Percentiles rank a stretch among this genome's conserved stretches.
Evolutionary conservation across 2,329 filamentous ascomycete genomes (phyloP).

Genomic region (Ophiosphaerella herpotricha): DNA sequence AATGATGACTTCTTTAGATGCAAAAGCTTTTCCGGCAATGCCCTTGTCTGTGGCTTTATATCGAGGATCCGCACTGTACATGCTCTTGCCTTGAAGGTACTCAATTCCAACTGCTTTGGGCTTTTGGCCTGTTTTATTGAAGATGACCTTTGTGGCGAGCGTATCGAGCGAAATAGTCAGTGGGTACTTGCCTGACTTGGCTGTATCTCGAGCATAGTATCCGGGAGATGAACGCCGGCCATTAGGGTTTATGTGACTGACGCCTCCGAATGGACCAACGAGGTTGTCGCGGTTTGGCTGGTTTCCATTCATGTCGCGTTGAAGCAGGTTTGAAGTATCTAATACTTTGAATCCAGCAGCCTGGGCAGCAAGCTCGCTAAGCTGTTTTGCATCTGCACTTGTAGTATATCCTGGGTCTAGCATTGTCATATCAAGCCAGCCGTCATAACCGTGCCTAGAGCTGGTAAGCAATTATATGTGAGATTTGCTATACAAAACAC

Average conservation of each 20-base stretch:
- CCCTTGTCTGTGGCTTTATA: conserved; percentile 26
- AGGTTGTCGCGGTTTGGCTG: conserved; percentile 21
- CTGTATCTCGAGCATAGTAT: conserved; percentile 54
- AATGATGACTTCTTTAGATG: conserved; percentile 38
- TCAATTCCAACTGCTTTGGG: conserved; percentile 52
- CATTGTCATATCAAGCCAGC: conserved; percentile 35
- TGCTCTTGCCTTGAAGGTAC: conserved; percentile 47
- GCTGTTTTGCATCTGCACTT: conserved; percentile 20
- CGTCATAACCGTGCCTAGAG: conserved; percentile 12
- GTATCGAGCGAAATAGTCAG: conserved; percentile 42
- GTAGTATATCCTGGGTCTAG: conserved; percentile 25
- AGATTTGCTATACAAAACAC: too few relatives aligned
- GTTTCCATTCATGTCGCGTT: conserved; percentile 27
- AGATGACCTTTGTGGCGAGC: conserved; percentile 50
- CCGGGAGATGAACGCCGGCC: conserved; percentile 30
- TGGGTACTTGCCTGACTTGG: conserved; percentile 47
- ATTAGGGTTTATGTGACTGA: conserved; percentile 31
- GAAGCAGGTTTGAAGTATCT: conserved; percentile 15
- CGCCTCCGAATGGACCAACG: conserved; percentile 29
- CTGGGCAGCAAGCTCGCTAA: conserved; percentile 17
- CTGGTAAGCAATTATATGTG: too few relatives aligned
- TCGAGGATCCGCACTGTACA: conserved; percentile 53
- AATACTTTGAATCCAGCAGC: conserved; percentile 16
- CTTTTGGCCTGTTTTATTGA: conserved; percentile 35
- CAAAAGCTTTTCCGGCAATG: conserved; percentile 45